Conservation (phyloP, 306 rosid species). For the Nissolia schottii region DNA sequence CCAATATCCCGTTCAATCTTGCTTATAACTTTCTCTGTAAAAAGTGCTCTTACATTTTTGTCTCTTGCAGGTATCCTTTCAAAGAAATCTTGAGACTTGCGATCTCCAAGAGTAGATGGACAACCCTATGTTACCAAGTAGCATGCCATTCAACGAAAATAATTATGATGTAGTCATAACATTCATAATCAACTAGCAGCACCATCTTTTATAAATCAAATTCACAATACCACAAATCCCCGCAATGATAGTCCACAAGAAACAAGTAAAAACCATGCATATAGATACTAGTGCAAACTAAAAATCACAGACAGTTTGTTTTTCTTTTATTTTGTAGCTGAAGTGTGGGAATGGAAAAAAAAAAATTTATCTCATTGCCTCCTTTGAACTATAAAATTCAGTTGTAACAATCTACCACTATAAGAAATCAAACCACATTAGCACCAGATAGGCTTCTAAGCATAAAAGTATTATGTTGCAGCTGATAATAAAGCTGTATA, state of each 20-base stretch:
- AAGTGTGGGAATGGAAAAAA: no score
- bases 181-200: not conserved
- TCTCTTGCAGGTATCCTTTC: conserved; percentile 96
- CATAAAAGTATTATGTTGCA: not conserved
- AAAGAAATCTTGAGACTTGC: conserved; percentile 93
- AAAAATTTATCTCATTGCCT: not conserved
- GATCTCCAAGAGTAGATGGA: conserved; percentile 95
- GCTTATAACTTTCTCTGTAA: conserved; percentile 68
- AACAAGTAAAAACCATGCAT: not conserved
- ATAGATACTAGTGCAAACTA: not conserved
- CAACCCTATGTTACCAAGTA: conserved; percentile 65
- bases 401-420: not conserved
- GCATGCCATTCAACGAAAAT: conserved; percentile 21
- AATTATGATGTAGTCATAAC: not conserved
- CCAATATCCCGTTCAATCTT: conserved; percentile 88
- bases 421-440: not conserved
- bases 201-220: not conserved
- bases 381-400: not conserved
- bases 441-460: not conserved
- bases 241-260: not conserved
- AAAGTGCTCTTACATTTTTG: conserved; percentile 64
- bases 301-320: not conserved
- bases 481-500: not conserved
- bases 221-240: not conserved
- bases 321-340: not conserved